Percentiles rank a stretch among this genome's conserved stretches.
Evolutionary conservation across 2,329 filamentous ascomycete species (phyloP).

Genomic region (Trichoderma gracile): DNA sequence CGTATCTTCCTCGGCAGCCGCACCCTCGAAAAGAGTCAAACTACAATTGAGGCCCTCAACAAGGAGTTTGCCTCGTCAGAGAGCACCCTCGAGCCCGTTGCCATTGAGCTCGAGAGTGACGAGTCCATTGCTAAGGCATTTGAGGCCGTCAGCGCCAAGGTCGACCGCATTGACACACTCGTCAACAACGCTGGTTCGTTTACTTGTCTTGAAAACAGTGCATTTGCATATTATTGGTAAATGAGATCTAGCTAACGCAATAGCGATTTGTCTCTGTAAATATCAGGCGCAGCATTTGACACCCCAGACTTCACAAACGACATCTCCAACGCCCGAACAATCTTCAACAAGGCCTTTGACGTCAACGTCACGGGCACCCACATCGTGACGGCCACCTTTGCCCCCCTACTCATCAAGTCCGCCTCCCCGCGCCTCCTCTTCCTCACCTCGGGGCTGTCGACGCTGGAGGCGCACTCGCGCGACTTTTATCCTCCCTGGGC

Average conservation of each 20-base stretch:
- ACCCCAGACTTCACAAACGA: conserved; percentile 30
- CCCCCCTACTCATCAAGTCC: conserved; percentile 47
- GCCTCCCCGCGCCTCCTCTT: conserved; percentile 51
- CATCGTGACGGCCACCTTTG: conserved; percentile 42
- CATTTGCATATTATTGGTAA: not conserved
- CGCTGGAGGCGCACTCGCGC: conserved; percentile 38
- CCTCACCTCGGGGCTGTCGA: conserved; percentile 47
- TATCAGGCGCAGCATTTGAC: conserved; percentile 50
- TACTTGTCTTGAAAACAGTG: too few species aligned
- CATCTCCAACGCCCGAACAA: conserved; percentile 39
- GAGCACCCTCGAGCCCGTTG: conserved; percentile 48
- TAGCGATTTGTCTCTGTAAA: not conserved
- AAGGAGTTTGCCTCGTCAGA: conserved; percentile 43
- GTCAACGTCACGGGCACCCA: conserved; percentile 53
- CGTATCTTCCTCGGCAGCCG: conserved; percentile 58
- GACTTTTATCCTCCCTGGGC: conserved; percentile 32
- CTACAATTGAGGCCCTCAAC: conserved; percentile 46
- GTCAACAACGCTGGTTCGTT: conserved; percentile 58
- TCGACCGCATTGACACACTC: conserved; percentile 52
- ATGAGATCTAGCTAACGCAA: not conserved
- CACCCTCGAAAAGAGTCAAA: conserved; percentile 50
- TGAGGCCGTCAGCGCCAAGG: conserved; percentile 43
- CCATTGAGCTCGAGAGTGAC: conserved; percentile 57
- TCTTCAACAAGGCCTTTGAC: conserved; percentile 50
- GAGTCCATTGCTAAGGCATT: conserved; percentile 51